A percentile compares a stretch with the other conserved stretches of the same genome.
These are phyloP conservation scores for Botrytis fabae DNA, from an alignment of 2,329 filamentous ascomycete genomes.

Conservation along the genomic window DNA sequence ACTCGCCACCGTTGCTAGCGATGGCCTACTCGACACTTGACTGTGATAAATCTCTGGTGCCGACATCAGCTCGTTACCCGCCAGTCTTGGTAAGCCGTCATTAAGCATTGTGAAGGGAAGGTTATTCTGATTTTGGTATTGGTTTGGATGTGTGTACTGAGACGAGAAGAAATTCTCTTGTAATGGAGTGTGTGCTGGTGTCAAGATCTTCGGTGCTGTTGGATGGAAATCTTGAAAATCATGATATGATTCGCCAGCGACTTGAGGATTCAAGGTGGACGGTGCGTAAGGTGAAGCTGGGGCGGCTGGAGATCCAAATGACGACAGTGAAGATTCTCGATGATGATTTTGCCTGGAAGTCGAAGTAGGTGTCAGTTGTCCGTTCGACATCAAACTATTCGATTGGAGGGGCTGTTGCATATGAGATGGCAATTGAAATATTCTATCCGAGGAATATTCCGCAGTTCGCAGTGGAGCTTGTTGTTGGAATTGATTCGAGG, in stretches of 20 bases:
- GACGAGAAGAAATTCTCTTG: constrained; percentile 38
- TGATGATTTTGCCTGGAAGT: constrained; percentile 47
- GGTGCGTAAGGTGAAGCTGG: constrained; percentile 59
- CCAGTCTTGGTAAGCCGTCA: constrained; percentile 33
- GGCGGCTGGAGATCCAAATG: constrained; percentile 56
- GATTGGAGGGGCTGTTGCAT: constrained; percentile 39
- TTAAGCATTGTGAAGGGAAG: constrained; percentile 35
- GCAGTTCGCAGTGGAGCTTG: not conserved
- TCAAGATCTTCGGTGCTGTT: constrained; percentile 39
- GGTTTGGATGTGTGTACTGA: constrained; percentile 43
- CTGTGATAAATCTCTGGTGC: constrained; percentile 27
- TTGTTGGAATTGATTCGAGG: not conserved
- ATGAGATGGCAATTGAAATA: constrained; percentile 30
- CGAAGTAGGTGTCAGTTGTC: constrained; percentile 41
- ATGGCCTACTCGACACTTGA: constrained; percentile 38
- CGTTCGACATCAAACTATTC: constrained; percentile 38
- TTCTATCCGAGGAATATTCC: constrained; percentile 27
- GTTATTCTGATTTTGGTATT: constrained; percentile 37
- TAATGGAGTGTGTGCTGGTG: constrained; percentile 40
- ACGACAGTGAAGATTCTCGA: constrained; percentile 62
- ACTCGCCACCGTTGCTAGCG: constrained; percentile 60
- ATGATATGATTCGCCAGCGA: constrained; percentile 50
- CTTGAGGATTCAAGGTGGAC: constrained; percentile 58
- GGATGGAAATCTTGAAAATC: constrained; percentile 43
- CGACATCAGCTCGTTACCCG: constrained; percentile 37